Evolutionary conservation across 2,329 filamentous ascomycete genomes (phyloP).

Genomic region (Aspergillus carbonarius): DNA sequence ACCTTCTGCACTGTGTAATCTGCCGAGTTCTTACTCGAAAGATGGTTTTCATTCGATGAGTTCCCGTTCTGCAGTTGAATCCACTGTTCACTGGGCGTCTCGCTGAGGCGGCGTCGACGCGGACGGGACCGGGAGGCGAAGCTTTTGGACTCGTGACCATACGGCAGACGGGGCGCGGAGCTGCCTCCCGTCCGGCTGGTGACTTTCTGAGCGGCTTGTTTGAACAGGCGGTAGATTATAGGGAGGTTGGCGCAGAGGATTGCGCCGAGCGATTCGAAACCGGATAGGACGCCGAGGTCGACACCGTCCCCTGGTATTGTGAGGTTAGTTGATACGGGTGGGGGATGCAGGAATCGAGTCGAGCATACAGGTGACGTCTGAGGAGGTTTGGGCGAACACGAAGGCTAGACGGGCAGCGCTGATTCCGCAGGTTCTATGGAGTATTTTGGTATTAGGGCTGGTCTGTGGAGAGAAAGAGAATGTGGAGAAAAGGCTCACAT

Average conservation of each 20-base stretch:
- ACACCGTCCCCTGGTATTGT: constrained; percentile 5
- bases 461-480: not conserved
- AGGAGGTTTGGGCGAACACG: constrained; percentile 3
- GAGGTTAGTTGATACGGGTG: not conserved
- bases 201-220: constrained; percentile 4
- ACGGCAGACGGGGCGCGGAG: not conserved
- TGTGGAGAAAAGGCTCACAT: not conserved
- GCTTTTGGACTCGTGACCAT: constrained; percentile 1
- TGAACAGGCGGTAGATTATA: constrained; percentile 11
- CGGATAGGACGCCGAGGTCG: not conserved
- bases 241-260: constrained; percentile 10
- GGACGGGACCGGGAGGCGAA: not conserved
- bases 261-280: constrained; percentile 5
- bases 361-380: constrained; percentile 6
- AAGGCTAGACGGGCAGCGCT: constrained; percentile 8
- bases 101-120: not conserved
- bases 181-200: not conserved
- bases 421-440: constrained; percentile 5
- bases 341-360: not conserved
- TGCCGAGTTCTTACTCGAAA: not conserved
- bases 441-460: not conserved
- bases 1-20: not conserved
- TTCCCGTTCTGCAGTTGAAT: constrained; percentile 4
- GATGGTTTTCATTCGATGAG: not conserved
- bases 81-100: constrained; percentile 1